These are phyloP conservation scores for Candida neerlandica DNA, from an alignment of 1,139 yeast genomes.

Conservation along the genomic window DNA sequence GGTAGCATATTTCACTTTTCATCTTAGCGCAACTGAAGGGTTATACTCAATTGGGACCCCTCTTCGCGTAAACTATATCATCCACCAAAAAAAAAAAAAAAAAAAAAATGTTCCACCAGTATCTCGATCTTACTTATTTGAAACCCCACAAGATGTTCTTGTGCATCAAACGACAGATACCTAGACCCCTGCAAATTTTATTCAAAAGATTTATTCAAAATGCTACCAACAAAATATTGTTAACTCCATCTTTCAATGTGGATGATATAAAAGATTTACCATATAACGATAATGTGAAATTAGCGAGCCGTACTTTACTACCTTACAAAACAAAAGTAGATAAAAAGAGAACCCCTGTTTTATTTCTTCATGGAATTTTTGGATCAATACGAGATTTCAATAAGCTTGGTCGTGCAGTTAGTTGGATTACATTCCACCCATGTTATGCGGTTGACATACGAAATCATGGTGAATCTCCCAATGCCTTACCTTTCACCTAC, in stretches of 20 bases:
- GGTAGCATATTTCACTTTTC: too few relatives aligned
- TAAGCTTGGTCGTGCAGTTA: conserved; percentile 37
- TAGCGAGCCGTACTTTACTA: conserved; percentile 11
- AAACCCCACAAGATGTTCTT: neutral
- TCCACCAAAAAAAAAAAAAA: too few relatives aligned
- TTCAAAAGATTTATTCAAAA: neutral
- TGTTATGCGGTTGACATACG: conserved; percentile 51
- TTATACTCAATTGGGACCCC: too few relatives aligned
- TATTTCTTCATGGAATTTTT: conserved; percentile 53
- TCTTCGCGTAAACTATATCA: too few relatives aligned
- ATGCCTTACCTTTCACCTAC: conserved; percentile 48
- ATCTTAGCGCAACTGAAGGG: too few relatives aligned
- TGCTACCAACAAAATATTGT: neutral
- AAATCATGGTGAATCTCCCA: conserved; percentile 54
- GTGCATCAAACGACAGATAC: neutral
- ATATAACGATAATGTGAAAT: conserved; percentile 12
- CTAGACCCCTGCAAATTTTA: neutral
- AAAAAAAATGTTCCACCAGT: too few relatives aligned
- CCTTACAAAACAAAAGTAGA: conserved; percentile 7
- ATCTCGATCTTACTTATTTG: too few relatives aligned
- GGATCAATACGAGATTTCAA: conserved; percentile 48
- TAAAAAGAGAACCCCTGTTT: conserved; percentile 28
- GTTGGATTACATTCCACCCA: conserved; percentile 29
- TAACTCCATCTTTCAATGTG: conserved; percentile 7
- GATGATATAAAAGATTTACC: conserved; percentile 16